Evolutionary conservation across 177 flowering plant genomes (phyloP), one percentile per base, ranked within the genome.

Genomic region (Vitis hybrid): DNA sequence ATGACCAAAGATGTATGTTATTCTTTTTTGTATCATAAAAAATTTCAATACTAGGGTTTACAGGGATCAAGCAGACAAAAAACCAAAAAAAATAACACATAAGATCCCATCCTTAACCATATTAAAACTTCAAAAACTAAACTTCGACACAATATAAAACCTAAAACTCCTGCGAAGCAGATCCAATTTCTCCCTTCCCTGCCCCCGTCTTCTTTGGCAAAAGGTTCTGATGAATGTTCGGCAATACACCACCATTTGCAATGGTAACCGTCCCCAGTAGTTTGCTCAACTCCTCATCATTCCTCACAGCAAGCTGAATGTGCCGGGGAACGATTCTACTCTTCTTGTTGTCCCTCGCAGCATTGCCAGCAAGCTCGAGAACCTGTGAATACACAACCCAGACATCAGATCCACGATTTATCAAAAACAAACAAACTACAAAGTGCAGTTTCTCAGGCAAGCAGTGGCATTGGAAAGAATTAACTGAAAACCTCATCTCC

Each of bases 321-420:
- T 87, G 90, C 83, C 89, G 76, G 0, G 90, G 90, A 11, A 81
- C 78, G 6, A 87, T 85, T n/a, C 90, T 59, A 29, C 70, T 82
- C 85, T 86, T 86, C 83, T 87, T 87, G 77, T 85, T 87, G 51
- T 87, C 90, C 60, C 90, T 87, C 3, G 88, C 89, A 1, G 89
- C 89, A 74, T 87, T 87, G 10, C 90, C 90, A 45, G 90, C 90
- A 50, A 87, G 75, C 57, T 87, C 90, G 64, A 87, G 71, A 56
- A 87, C 88, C 88, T 86, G 39, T 31, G 62, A 60, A 22, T 11
- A 12, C 26, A 10, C 62, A 60, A 10, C 11, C 39, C 33, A 60
- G 12, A 10, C 18, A 10, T 22, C 18, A 21, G 12, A 18, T 14
- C 57, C 10, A 4, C 18, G 10, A 11, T 9, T 16, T 21, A 57